These are phyloP conservation scores for Arabidopsis thaliana DNA, from an alignment of 345 rosid species.

Conservation along the genomic window DNA sequence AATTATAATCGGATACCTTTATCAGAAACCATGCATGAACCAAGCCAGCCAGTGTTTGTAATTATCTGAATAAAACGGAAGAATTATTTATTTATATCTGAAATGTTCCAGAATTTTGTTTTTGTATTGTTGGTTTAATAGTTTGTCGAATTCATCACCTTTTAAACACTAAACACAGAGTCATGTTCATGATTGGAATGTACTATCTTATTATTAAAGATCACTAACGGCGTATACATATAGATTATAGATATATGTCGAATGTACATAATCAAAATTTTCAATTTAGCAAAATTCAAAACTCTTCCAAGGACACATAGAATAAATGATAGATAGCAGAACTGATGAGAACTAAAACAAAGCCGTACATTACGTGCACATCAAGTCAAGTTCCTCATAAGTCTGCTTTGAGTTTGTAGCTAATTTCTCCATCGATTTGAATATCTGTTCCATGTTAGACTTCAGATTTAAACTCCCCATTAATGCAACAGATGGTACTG, in stretches of 20 bases:
- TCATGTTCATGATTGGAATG: not conserved
- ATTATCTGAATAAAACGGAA: not conserved
- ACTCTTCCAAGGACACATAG: conserved; percentile 5
- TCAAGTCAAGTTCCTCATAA: conserved; percentile 30
- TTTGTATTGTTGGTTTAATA: not conserved
- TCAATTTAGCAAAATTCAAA: not conserved
- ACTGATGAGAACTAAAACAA: not conserved
- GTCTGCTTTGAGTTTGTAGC: conserved; percentile 38
- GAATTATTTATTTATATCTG: not conserved
- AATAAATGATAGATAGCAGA: not conserved
- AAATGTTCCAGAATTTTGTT: not conserved
- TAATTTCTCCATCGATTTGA: conserved; percentile 39
- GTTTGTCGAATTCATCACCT: not conserved
- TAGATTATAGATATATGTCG: not conserved
- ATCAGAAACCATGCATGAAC: conserved; percentile 35
- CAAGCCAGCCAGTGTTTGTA: conserved; percentile 35
- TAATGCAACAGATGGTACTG: conserved; percentile 11
- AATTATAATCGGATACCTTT: not conserved
- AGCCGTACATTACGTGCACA: conserved; percentile 24
- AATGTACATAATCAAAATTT: not conserved
- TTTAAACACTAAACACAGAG: not conserved
- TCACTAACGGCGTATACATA: not conserved
- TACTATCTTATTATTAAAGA: not conserved
- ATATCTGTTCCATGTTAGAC: conserved; percentile 32
- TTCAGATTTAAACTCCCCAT: conserved; percentile 29